Evolutionary conservation across 2,329 filamentous ascomycete species (phyloP), one percentile per base, ranked within the genome.

Genomic region (Thielaviopsis euricoi): DNA sequence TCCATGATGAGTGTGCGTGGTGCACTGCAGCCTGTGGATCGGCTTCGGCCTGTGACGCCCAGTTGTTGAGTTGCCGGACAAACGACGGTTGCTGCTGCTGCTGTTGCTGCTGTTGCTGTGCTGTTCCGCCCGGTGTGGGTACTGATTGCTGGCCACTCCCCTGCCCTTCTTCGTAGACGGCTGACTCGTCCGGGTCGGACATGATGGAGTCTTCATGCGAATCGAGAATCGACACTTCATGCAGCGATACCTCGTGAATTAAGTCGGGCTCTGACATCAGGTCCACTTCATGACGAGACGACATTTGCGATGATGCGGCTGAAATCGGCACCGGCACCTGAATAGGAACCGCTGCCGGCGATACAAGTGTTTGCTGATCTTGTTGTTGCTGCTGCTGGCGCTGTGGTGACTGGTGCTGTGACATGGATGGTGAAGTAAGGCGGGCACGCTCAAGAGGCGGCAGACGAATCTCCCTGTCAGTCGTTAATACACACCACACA

Each of bases 1-100:
- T 83, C 89, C 89, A 95, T 67, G 29, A 10, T 10, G 29, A 6
- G 29, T 33, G 29, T 33, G 29, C 13, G 13, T 10, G 29, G 81
- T 76, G 15, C 0, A 64, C 64, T 26, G 60, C 33, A 17, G 52
- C 7, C 2, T 29, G 17, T 6, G n/a, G 40, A 17, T 7, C 37
- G 17, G 65, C 54, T 68, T 67, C 5, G 63, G 66, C 19, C n/a
- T 33, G 46, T 15, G n/a, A 15, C 25, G 49, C 23, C 29, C 51
- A 23, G 17, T 33, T 55, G 29, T 66, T 64, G 13, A 65, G 68
- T 22, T 62, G 67, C 46, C 65, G 55, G 62, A 25, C n/a, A 12
- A 22, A 51, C 7, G 40, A 22, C 29, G 33, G 50, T 10, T 52
- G 25, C 22, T 46, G 15, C 23, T 48, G 40, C 21, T 50, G 40